A percentile compares a stretch with the other conserved stretches of the same genome.
Conservation (phyloP, 805 yeast species). For the Kluyveromyces dobzhanskii region DNA sequence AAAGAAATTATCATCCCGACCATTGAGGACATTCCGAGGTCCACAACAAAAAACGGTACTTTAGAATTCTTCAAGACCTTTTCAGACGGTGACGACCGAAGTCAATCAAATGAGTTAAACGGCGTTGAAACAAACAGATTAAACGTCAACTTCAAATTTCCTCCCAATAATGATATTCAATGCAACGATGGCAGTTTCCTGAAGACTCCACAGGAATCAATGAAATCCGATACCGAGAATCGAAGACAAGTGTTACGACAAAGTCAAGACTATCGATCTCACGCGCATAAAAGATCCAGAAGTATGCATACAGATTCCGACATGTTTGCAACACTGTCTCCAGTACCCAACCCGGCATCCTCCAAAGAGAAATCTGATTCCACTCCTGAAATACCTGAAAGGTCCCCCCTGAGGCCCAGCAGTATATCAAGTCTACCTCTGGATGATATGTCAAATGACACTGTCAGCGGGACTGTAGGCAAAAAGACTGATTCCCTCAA, state of each 20-base stretch:
- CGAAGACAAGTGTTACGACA: conserved; percentile 13
- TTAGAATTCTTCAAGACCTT: conserved; percentile 18
- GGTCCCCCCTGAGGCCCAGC: conserved; percentile 16
- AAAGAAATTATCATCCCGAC: conserved; percentile 23
- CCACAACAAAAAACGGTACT: conserved; percentile 14
- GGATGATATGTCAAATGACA: too few species aligned
- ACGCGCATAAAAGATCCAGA: conserved; percentile 26
- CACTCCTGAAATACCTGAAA: conserved; percentile 9
- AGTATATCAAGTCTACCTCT: too few species aligned
- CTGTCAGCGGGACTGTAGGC: too few species aligned
- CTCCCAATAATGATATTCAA: conserved; percentile 6
- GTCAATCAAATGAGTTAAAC: neutral
- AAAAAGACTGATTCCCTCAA: too few species aligned
- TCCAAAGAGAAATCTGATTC: too few species aligned
- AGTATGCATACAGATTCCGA: conserved; percentile 21
- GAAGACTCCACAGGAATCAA: conserved; percentile 10
- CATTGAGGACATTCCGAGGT: conserved; percentile 13
- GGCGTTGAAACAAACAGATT: conserved; percentile 9
- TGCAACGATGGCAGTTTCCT: conserved; percentile 13
- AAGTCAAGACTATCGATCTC: conserved; percentile 6
- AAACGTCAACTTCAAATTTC: conserved; percentile 21
- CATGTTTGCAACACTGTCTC: conserved; percentile 6
- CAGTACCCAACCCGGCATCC: neutral
- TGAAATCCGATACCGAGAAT: conserved; percentile 12
- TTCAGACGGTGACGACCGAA: conserved; percentile 7